A percentile compares a stretch with the other conserved stretches of the same genome.
Conservation (phyloP, 208 protist genomes). For the Herpetomonas samuelpessoai region DNA sequence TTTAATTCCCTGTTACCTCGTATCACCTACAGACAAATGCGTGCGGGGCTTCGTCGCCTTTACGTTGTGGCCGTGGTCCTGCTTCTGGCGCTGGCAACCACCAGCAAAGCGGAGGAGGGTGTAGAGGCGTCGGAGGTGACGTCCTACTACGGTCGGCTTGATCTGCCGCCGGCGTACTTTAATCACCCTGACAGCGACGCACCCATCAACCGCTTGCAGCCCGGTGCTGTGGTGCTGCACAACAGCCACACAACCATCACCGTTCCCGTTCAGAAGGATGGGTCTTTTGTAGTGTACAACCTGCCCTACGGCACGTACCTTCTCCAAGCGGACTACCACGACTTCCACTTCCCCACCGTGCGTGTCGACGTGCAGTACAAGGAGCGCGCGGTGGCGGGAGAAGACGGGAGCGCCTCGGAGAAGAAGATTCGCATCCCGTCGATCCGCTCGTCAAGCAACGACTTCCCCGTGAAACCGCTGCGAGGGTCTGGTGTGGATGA, state of each 20-base stretch:
- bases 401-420: constrained; percentile 15
- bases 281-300: constrained; percentile 66
- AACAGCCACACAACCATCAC: constrained; percentile 38
- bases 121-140: background rate
- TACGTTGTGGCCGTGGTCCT: background rate
- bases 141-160: constrained; percentile 58
- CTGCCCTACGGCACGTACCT: constrained; percentile 81
- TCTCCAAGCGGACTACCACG: constrained; percentile 73
- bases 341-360: constrained; percentile 79
- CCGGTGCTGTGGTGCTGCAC: constrained; percentile 61
- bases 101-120: no score
- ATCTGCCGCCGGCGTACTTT: constrained; percentile 43
- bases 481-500: constrained; percentile 69
- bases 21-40: no score
- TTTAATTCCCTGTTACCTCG: background rate
- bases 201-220: constrained; percentile 61
- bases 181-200: constrained; percentile 32
- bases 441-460: constrained; percentile 65
- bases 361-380: constrained; percentile 68
- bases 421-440: constrained; percentile 22
- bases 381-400: no score
- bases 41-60: no score
- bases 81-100: no score
- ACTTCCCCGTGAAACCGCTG: constrained; percentile 55
- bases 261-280: constrained; percentile 58